Evolutionary conservation across 2,329 filamentous ascomycete species (phyloP).

Genomic region (Leptosphaerulina australis): DNA sequence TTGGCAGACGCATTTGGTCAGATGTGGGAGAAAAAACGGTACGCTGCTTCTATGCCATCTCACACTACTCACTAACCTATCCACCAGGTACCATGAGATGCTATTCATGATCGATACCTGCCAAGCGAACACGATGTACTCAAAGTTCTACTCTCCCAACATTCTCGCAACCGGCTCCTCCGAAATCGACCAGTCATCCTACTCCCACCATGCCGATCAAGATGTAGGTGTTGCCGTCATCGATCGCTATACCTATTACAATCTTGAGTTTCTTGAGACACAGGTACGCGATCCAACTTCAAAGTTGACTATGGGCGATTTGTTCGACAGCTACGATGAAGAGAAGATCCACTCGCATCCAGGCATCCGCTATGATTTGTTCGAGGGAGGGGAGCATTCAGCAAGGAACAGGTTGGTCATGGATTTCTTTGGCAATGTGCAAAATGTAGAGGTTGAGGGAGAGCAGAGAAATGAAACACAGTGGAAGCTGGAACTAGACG

Average conservation of each 20-base stretch:
- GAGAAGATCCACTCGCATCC: constrained; percentile 93
- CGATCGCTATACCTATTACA: constrained; percentile 48
- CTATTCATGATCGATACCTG: constrained; percentile 99
- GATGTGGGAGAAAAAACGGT: constrained; percentile 99
- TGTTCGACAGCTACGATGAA: constrained; percentile 96
- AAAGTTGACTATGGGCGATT: constrained; percentile 87
- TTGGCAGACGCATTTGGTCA: constrained; percentile 96
- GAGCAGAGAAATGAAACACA: constrained; percentile 50
- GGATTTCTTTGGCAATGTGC: constrained; percentile 98
- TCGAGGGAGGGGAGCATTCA: constrained; percentile 78
- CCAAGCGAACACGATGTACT: constrained; percentile 99
- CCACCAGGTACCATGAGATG: constrained; percentile 85
- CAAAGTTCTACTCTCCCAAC: constrained; percentile 95
- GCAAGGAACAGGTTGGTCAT: constrained; percentile 83
- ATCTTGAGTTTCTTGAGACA: constrained; percentile 82
- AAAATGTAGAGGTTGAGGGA: constrained; percentile 88
- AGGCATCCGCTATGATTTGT: constrained; percentile 93
- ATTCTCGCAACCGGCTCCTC: constrained; percentile 98
- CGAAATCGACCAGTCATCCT: constrained; percentile 93
- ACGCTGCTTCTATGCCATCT: constrained; percentile 18
- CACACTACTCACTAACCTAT: constrained; percentile 1
- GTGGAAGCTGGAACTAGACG: constrained; percentile 72
- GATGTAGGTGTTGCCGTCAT: constrained; percentile 98
- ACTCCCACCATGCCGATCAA: constrained; percentile 97
- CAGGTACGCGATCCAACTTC: constrained; percentile 84